A percentile compares a stretch with the other conserved stretches of the same genome.
Conservation (phyloP, 805 yeast genomes). For the Wickerhamomyces queroliae region DNA sequence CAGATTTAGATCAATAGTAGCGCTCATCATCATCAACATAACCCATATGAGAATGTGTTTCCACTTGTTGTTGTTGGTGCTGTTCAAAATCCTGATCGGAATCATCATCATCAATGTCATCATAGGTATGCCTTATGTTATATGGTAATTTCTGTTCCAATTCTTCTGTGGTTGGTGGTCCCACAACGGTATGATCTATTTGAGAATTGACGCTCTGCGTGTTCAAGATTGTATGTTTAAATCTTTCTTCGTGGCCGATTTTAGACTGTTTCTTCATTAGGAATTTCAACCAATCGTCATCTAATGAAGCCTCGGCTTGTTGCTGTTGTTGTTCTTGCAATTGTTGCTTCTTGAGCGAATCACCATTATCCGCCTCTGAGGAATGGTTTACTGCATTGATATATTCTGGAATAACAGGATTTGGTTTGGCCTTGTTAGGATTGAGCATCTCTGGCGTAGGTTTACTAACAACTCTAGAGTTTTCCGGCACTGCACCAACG, state of each 20-base stretch:
- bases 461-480: constrained; percentile 33
- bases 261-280: constrained; percentile 24
- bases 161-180: constrained; percentile 12
- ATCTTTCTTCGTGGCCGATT: constrained; percentile 13
- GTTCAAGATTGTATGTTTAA: constrained; percentile 16
- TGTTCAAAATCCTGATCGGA: background rate
- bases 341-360: too few species aligned
- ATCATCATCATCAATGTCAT: background rate
- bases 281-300: constrained; percentile 32
- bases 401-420: constrained; percentile 25
- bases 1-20: too few species aligned
- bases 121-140: background rate
- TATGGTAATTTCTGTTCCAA: constrained; percentile 13
- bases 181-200: constrained; percentile 13
- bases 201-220: constrained; percentile 3
- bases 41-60: too few species aligned
- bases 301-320: constrained; percentile 13
- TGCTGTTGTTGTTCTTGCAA: constrained; percentile 7
- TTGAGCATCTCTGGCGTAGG: constrained; percentile 25
- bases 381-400: constrained; percentile 12
- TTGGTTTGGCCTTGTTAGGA: constrained; percentile 11
- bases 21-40: background rate
- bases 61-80: background rate
- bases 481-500: constrained; percentile 36
- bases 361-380: background rate